Conservation (phyloP, 2,329 filamentous ascomycete genomes). For the Pseudogymnoascus sp. region DNA sequence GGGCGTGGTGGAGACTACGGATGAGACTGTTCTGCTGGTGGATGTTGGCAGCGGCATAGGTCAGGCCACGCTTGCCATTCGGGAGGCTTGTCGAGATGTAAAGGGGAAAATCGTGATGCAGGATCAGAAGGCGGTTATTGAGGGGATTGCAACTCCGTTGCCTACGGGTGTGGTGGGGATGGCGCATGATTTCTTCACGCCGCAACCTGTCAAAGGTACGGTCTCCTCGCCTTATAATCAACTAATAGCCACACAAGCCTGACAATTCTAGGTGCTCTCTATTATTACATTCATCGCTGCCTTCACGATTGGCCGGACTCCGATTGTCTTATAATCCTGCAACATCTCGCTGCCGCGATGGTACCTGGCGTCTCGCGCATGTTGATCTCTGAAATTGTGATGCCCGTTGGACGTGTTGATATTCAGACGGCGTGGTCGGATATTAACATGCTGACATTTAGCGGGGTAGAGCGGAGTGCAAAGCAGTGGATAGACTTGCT, state of each 20-base stretch:
- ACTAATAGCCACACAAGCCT: neutral
- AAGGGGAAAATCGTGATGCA: slow-evolving; percentile 21
- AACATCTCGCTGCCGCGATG: slow-evolving; percentile 27
- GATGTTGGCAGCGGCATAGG: slow-evolving; percentile 18
- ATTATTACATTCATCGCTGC: slow-evolving; percentile 31
- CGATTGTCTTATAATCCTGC: slow-evolving; percentile 27
- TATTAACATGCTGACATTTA: slow-evolving; percentile 14
- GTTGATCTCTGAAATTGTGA: slow-evolving; percentile 25
- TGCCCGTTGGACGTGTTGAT: slow-evolving; percentile 14
- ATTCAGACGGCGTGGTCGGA: slow-evolving; percentile 11
- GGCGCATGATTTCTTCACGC: slow-evolving; percentile 29
- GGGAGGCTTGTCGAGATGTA: slow-evolving; percentile 1
- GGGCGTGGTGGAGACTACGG: slow-evolving; percentile 15
- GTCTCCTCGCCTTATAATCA: neutral
- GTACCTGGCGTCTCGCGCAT: slow-evolving; percentile 22
- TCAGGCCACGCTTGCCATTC: slow-evolving; percentile 14
- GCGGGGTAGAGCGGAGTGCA: slow-evolving; percentile 12
- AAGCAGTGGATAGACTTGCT: slow-evolving; percentile 13
- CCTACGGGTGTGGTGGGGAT: slow-evolving; percentile 21
- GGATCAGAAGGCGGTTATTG: slow-evolving; percentile 18
- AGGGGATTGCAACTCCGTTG: neutral
- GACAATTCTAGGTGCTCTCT: slow-evolving; percentile 22
- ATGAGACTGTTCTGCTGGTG: slow-evolving; percentile 21
- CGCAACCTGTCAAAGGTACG: slow-evolving; percentile 26
- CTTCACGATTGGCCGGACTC: slow-evolving; percentile 36